Evolutionary conservation across 345 rosid genomes (phyloP), one percentile per base, ranked within the genome.

Genomic region (Populus pruinosa): DNA sequence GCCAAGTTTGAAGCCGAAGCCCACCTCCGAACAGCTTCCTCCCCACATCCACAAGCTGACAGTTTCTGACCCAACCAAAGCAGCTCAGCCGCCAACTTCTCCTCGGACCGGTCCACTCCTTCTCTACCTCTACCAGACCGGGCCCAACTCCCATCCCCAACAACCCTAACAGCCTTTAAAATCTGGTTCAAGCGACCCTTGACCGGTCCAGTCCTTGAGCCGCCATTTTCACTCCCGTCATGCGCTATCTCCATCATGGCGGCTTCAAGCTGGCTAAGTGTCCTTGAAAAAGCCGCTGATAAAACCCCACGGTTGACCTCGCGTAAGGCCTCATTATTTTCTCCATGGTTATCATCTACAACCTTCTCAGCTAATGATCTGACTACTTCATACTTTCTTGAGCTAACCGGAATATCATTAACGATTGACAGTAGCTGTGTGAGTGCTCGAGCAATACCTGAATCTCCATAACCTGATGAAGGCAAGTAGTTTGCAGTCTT

Each of bases 71-170:
- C 86, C 85, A 94, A 77, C 98, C 98, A 94, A 44, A 91, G 85
- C 79, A 94, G 74, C 85, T 94, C 98, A 17, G 95, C 94, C 53
- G 97, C 97, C 62, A 91, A 81, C 75, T 92, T 94, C 87, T 92
- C 97, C 53, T 86, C 84, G 1, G 84, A 82, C 63, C 83, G 83
- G 71, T 77, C 72, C 79, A 70, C 50, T 69, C 78, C 87, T 43
- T 86, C 92, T 67, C 83, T 84, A 23, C 79, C 62, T 43, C 44
- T 77, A 79, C 86, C 82, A 68, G 76, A 63, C 78, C 80, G 62
- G 12, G 67, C 23, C 77, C 55, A 72, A 11, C 85, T 78, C 50
- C 88, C 87, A 27, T 83, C 87, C 44, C 87, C 84, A n/a, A 89
- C 85, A 2, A 76, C 78, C 80, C 83, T 82, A 69, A 83, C 87